phyloP scores from a whole-genome alignment of 176 grass and related monocot species.

The Bothriochloa decipiens region DNA sequence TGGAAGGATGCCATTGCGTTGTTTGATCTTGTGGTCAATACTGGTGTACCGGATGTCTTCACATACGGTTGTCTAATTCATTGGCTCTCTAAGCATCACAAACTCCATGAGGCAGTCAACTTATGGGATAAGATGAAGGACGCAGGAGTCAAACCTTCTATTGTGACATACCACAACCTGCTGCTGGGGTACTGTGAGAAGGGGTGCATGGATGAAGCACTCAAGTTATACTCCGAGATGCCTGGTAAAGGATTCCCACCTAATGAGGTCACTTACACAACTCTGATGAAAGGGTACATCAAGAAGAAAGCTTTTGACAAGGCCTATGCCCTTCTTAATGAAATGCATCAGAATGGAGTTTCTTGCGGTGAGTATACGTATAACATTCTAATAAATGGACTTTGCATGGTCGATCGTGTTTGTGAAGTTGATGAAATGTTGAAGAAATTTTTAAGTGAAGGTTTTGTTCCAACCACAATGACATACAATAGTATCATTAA shows the following conservation, averaged over 20 bases:
- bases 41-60: conserved; percentile 51
- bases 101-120: conserved; percentile 56
- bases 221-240: conserved; percentile 71
- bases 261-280: conserved; percentile 74
- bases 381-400: conserved; percentile 79
- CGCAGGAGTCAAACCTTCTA: conserved; percentile 61
- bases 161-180: conserved; percentile 63
- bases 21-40: conserved; percentile 51
- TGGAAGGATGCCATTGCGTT: conserved; percentile 61
- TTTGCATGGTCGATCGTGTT: conserved; percentile 45
- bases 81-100: conserved; percentile 61
- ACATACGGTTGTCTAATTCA: conserved; percentile 67
- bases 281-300: conserved; percentile 66
- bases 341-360: conserved; percentile 66
- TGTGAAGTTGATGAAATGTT: conserved; percentile 72
- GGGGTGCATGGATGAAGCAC: conserved; percentile 67
- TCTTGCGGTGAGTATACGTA: conserved; percentile 68
- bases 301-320: conserved; percentile 60
- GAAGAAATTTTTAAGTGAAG: conserved; percentile 65
- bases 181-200: conserved; percentile 66
- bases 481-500: conserved; percentile 92
- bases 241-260: conserved; percentile 54
- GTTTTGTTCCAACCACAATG: conserved; percentile 72
- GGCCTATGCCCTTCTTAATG: conserved; percentile 55
- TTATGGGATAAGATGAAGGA: conserved; percentile 72